Base-by-base conservation (phyloP, 129 eudicot genomes). In the Calendula officinalis region DNA sequence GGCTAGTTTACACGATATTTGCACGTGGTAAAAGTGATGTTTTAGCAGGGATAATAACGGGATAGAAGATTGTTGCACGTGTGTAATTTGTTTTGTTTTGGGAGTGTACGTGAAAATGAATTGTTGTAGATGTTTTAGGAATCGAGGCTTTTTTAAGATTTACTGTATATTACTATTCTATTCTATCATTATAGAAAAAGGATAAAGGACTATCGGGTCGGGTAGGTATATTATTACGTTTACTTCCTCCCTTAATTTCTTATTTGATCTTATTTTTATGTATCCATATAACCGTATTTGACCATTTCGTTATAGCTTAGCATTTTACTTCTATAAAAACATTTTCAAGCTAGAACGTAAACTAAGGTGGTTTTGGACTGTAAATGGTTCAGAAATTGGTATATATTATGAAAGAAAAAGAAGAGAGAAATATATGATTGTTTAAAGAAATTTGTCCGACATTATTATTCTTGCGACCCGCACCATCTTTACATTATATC, bases 21-120 rank as follows among this genome's bases (percentile, higher is more conserved):
- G 99, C 99, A 13, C 72, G 95, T 62, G 91, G 91, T 33, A 92
- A 88, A 82, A 85, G 82, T 7, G 96, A 92, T 60, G 96, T 92
- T 66, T 80, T 92, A 64, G 95, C 99, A 51, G 91, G 96, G 45
- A 84, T 92, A 44, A 92, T 92, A 51, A 86, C 84, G 42, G 81
- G 84, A 37, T 92, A 79, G 70, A 22, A 34, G 30, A 22, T 22
- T 22, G 30, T 22, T 56, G 44, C 6, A 13, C 65, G 66, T 69
- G 58, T 69, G 66, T 45, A 44, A 45, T 65, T 72, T 64, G 56
- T 54, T 44, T 71, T 55, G 53, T 32, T 44, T 49, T 22, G 30
- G 30, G 30, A 22, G 33, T 30, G 10, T 13, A 10, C 34, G 10
- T 34, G 11, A 9, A 11, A 16, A 16, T 58, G 58, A 56, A 15